A percentile compares a stretch with the other conserved stretches of the same genome.
Evolutionary conservation across 1,284 basidiomycete species (phyloP).

Genomic region (Malassezia globosa): DNA sequence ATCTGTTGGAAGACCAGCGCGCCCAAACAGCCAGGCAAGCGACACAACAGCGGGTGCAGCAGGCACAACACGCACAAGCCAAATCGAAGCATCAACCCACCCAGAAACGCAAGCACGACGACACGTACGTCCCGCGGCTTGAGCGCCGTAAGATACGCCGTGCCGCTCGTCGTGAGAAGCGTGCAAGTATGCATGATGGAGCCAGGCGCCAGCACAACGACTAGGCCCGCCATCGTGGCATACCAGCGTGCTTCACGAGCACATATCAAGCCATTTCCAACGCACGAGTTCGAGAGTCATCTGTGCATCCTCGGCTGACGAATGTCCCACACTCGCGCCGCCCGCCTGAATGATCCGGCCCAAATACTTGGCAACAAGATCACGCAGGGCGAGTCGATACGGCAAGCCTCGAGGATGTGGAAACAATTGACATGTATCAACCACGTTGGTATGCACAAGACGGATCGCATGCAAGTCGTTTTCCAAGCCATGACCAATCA

Average conservation of each 20-base stretch:
- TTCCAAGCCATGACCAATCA: constrained; percentile 42
- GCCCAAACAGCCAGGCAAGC: neutral
- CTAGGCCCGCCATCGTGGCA: neutral
- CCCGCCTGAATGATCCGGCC: constrained; percentile 38
- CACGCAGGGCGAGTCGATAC: constrained; percentile 32
- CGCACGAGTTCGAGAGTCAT: constrained; percentile 34
- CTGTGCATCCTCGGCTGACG: constrained; percentile 35
- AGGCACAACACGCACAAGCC: too few species aligned
- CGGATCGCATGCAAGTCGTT: constrained; percentile 40
- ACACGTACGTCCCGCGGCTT: constrained; percentile 1
- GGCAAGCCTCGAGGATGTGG: constrained; percentile 38
- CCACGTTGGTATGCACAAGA: constrained; percentile 30
- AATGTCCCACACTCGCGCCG: constrained; percentile 29
- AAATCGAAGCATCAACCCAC: neutral
- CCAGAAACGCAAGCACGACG: constrained; percentile 1
- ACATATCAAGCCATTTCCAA: constrained; percentile 15
- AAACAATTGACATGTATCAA: constrained; percentile 38
- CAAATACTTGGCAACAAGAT: constrained; percentile 29
- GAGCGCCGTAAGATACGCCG: constrained; percentile 15
- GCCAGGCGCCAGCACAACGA: neutral
- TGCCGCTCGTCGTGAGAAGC: constrained; percentile 8
- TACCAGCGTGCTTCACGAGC: too few species aligned
- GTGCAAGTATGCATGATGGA: constrained; percentile 2
- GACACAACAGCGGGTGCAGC: too few species aligned
- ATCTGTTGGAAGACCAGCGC: constrained; percentile 11